These are phyloP conservation scores for Fusarium chlamydosporum DNA, from an alignment of 2,329 filamentous ascomycete genomes.

Conservation along the genomic window DNA sequence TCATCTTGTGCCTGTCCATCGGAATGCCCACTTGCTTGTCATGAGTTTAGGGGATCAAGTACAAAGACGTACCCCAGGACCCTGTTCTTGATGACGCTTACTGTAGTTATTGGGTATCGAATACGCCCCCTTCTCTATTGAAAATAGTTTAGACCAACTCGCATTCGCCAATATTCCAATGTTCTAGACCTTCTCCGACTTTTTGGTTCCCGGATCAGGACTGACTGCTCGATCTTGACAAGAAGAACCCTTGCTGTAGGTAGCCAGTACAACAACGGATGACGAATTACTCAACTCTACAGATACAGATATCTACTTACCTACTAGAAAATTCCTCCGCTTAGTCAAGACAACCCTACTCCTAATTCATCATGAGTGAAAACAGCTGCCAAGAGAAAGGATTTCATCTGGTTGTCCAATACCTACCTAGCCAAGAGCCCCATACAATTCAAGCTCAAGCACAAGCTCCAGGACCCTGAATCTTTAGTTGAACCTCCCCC, in stretches of 20 bases:
- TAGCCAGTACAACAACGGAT: slow-evolving; percentile 15
- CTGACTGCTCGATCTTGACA: slow-evolving; percentile 3
- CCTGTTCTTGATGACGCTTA: slow-evolving; percentile 34
- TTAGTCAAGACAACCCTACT: slow-evolving; percentile 6
- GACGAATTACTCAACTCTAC: slow-evolving; percentile 9
- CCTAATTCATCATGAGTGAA: not conserved
- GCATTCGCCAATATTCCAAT: slow-evolving; percentile 27
- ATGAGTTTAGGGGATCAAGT: slow-evolving; percentile 8
- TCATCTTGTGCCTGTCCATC: slow-evolving; percentile 8
- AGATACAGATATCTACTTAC: not conserved
- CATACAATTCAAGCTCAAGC: slow-evolving; percentile 13
- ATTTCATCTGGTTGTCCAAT: slow-evolving; percentile 16
- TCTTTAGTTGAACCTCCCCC: slow-evolving; percentile 22
- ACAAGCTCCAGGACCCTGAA: slow-evolving; percentile 39
- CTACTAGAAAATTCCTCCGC: slow-evolving; percentile 5
- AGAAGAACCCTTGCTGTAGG: slow-evolving; percentile 8
- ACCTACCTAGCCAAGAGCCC: slow-evolving; percentile 5
- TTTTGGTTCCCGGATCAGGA: slow-evolving; percentile 31
- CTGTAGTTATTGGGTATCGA: slow-evolving; percentile 4
- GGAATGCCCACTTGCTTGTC: slow-evolving; percentile 18
- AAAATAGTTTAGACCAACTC: slow-evolving; percentile 16
- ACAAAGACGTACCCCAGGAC: not conserved
- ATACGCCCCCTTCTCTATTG: slow-evolving; percentile 5
- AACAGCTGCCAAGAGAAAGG: slow-evolving; percentile 23
- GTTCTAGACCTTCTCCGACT: slow-evolving; percentile 28